Evolutionary conservation across 352 stramenopile genomes (phyloP).

Genomic region (Phytophthora capsici): DNA sequence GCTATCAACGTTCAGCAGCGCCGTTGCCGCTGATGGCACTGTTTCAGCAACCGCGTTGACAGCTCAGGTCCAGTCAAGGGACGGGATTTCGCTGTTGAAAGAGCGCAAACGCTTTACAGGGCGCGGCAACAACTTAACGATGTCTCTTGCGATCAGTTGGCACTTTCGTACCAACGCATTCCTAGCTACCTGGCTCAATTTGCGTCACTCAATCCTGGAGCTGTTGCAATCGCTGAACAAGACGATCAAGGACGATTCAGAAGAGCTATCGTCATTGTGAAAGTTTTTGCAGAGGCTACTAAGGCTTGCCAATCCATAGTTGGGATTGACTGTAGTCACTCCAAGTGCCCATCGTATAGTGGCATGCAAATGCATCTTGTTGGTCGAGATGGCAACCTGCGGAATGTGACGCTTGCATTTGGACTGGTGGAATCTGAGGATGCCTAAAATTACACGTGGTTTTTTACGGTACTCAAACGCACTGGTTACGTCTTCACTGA

Average conservation of each 20-base stretch:
- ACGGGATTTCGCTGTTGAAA: too few species aligned
- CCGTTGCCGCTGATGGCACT: not conserved
- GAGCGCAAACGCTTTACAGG: too few species aligned
- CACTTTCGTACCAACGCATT: too few species aligned
- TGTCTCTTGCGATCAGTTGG: too few species aligned
- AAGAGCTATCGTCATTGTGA: not conserved
- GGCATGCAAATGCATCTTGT: not conserved
- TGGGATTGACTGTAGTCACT: not conserved
- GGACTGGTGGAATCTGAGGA: not conserved
- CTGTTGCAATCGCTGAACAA: not conserved
- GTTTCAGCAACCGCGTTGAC: too few species aligned
- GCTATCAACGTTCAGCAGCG: not conserved
- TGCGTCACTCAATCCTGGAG: not conserved
- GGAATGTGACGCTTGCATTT: not conserved
- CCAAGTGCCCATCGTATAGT: not conserved
- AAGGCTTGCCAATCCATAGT: not conserved
- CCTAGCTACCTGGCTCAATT: not conserved
- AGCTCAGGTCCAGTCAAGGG: too few species aligned
- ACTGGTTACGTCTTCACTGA: not conserved
- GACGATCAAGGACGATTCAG: not conserved
- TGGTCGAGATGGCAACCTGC: not conserved
- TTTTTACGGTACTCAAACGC: not conserved
- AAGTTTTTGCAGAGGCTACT: not conserved
- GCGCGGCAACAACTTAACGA: too few species aligned
- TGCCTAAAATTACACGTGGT: not conserved